A percentile compares a stretch with the other conserved stretches of the same genome.
Evolutionary conservation across 2,329 filamentous ascomycete species (phyloP).

Genomic region (Colletotrichum salicis): DNA sequence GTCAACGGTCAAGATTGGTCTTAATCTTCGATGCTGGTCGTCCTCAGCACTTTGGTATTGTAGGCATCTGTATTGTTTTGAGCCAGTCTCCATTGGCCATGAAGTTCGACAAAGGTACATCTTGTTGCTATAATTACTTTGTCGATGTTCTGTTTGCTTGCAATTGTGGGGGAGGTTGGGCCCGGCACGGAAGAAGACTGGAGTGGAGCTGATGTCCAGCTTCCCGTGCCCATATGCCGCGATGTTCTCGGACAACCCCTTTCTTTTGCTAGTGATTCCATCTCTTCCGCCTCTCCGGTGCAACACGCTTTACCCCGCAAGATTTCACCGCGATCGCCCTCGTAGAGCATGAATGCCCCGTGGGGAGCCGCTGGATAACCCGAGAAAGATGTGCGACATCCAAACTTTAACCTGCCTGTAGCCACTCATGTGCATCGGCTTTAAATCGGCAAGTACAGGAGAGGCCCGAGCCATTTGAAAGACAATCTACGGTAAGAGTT

Average conservation of each 20-base stretch:
- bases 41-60: too few relatives aligned
- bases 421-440: neutral
- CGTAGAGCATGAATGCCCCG: neutral
- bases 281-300: neutral
- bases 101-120: too few relatives aligned
- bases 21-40: neutral
- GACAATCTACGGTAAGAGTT: constrained; percentile 7
- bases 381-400: neutral
- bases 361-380: constrained; percentile 1
- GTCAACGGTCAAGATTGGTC: constrained; percentile 19
- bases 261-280: neutral
- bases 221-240: neutral
- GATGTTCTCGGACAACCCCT: neutral
- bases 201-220: neutral
- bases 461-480: neutral
- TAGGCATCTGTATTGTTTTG: too few relatives aligned
- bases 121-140: too few relatives aligned
- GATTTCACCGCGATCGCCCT: neutral
- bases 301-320: constrained; percentile 4
- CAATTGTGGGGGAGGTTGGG: too few relatives aligned
- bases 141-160: too few relatives aligned
- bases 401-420: neutral
- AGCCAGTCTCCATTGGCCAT: too few relatives aligned
- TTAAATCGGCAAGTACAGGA: neutral
- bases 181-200: neutral